A percentile compares a stretch with the other conserved stretches of the same genome.
Evolutionary conservation across 306 rosid genomes (phyloP).

Genomic region (Cucumis cinereus): DNA sequence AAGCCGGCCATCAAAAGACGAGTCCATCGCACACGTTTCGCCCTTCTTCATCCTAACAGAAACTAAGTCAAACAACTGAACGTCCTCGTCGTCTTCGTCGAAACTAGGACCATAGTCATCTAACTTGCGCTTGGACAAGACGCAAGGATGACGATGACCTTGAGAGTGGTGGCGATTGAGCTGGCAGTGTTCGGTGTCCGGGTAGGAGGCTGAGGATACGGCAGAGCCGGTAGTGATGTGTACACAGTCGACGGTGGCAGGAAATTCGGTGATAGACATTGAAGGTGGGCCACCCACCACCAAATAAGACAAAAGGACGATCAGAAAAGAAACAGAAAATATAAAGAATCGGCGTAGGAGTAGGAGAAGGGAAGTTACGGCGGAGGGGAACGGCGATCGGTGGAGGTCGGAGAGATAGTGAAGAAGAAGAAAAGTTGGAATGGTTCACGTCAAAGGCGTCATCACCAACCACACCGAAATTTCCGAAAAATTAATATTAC

Average conservation of each 20-base stretch:
- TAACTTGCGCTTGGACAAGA: slow-evolving; percentile 58
- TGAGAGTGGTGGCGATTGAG: slow-evolving; percentile 15
- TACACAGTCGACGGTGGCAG: slow-evolving; percentile 33
- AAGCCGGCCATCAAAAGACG: slow-evolving; percentile 10
- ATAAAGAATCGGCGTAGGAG: not conserved
- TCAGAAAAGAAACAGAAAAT: too few relatives aligned
- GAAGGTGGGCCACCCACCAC: slow-evolving; percentile 35
- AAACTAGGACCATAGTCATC: slow-evolving; percentile 39
- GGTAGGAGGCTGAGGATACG: not conserved
- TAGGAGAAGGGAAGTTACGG: not conserved
- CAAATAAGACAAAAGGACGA: not conserved
- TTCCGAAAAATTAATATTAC: not conserved
- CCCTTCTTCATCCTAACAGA: slow-evolving; percentile 55
- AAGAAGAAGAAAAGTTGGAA: not conserved
- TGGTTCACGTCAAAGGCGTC: not conserved
- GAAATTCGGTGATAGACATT: slow-evolving; percentile 55
- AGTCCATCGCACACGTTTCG: slow-evolving; percentile 37
- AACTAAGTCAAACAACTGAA: slow-evolving; percentile 31
- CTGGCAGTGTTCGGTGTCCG: slow-evolving; percentile 6
- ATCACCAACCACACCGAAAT: slow-evolving; percentile 3
- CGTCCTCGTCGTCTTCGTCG: slow-evolving; percentile 34
- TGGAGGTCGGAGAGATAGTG: not conserved
- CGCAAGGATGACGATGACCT: slow-evolving; percentile 17
- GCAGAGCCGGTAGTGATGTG: slow-evolving; percentile 25
- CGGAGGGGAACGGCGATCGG: not conserved